A percentile compares a stretch with the other conserved stretches of the same genome.
Conservation (phyloP, 352 stramenopile genomes). For the Phytophthora meadii region DNA sequence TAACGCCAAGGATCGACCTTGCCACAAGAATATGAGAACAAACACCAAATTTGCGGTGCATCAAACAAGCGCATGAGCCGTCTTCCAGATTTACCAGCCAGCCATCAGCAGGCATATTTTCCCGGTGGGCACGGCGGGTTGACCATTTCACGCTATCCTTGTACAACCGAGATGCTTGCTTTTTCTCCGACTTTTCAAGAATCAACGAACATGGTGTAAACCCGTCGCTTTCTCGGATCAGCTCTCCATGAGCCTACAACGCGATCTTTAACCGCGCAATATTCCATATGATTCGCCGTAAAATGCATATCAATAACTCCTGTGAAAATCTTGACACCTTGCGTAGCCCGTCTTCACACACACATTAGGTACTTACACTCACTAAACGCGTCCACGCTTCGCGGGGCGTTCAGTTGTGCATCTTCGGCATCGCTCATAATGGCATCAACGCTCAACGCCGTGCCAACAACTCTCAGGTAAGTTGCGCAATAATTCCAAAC, state of each 20-base stretch:
- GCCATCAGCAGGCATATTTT: neutral
- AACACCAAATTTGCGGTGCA: conserved; percentile 13
- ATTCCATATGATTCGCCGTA: neutral
- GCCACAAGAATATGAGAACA: conserved; percentile 5
- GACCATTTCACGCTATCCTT: conserved; percentile 10
- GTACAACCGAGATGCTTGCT: conserved; percentile 1
- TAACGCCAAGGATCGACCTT: conserved; percentile 1
- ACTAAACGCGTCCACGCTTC: neutral
- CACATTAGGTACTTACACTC: conserved; percentile 7
- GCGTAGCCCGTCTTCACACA: neutral
- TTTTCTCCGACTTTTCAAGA: conserved; percentile 5
- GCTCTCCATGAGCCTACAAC: neutral
- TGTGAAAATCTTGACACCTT: neutral
- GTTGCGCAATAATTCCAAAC: neutral
- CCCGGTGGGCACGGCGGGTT: neutral
- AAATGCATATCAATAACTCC: conserved; percentile 15
- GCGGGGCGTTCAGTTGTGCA: neutral
- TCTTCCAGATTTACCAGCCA: neutral
- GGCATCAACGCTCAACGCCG: neutral
- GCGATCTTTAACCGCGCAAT: conserved; percentile 3
- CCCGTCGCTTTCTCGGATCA: neutral
- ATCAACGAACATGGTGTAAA: neutral
- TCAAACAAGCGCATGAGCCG: neutral
- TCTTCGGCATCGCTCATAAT: conserved; percentile 4
- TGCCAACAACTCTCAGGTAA: neutral